Conservation (phyloP, 257 asterid genomes). For the Solanum chilense region DNA sequence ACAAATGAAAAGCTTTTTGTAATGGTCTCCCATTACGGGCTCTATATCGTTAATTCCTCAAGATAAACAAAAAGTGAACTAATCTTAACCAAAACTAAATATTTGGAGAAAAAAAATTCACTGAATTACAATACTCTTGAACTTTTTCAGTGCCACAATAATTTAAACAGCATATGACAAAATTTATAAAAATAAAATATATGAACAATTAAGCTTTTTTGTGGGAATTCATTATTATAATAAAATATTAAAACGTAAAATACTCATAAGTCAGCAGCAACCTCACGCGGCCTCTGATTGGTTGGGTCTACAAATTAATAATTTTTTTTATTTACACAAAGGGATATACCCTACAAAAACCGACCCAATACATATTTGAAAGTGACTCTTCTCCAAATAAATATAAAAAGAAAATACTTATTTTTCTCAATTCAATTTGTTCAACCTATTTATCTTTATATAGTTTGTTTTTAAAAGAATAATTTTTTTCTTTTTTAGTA, state of each 20-base stretch:
- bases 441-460: too few relatives aligned
- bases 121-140: neutral
- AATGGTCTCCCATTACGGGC: neutral
- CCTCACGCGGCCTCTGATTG: constrained; percentile 12
- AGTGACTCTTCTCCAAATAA: constrained; percentile 28
- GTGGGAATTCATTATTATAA: neutral
- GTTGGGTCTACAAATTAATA: constrained; percentile 16
- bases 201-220: neutral
- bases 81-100: neutral
- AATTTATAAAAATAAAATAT: too few relatives aligned
- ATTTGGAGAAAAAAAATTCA: neutral
- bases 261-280: constrained; percentile 3
- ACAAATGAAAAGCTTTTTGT: neutral
- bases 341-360: constrained; percentile 9
- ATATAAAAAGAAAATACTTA: neutral
- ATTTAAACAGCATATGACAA: neutral
- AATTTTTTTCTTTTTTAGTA: too few relatives aligned
- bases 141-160: neutral
- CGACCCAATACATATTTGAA: constrained; percentile 29
- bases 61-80: neutral
- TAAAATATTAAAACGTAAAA: neutral
- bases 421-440: too few relatives aligned
- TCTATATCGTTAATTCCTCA: neutral
- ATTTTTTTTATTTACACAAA: neutral
- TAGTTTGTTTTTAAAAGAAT: too few relatives aligned